Base-by-base conservation (phyloP, 352 stramenopile species). In the Pythium folliculosum region DNA sequence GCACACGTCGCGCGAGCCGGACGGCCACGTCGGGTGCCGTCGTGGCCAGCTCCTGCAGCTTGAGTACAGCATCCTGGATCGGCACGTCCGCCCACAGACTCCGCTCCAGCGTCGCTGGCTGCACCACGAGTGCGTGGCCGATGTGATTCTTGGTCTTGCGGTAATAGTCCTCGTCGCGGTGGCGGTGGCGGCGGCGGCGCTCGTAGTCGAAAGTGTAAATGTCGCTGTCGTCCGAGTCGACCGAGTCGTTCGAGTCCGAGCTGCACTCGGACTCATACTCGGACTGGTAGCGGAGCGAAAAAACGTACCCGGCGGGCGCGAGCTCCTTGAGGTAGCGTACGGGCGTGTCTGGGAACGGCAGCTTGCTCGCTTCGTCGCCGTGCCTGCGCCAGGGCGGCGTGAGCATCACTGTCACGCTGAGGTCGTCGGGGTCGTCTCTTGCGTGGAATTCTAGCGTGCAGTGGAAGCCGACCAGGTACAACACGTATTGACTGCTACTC, bases 301-400 rank as follows among this genome's bases (percentile, higher is more conserved):
- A 9, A 21, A 38, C 7, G 49, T 38, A 32, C 49, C 23, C 49
- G 19, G 49, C 7, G 9, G 21, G 49, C 19, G 49, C 49, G 27
- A 56, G 49, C 16, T 56, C 49, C 49, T 49, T 49, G 16, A 49
- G n/a, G n/a, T 49, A 7, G 16, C n/a, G 43, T 6, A 49, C 43
- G 16, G 2, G 16, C 4, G n/a, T 49, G 16, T 49, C 2, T 6
- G 16, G 43, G n/a, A 49, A 49, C 7, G 43, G 43, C 4, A 49
- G 43, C 4, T 21, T 49, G 43, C 16, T 21, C n/a, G 43, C n/a
- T 17, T 49, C 3, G n/a, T 49, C 43, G 43, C 43, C 43, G 43
- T 49, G 43, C 43, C n/a, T 49, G 43, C 43, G 43, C 43, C 43
- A 49, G n/a, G 16, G 43, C 16, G 43, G 27, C 27, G 27, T 32